Evolutionary conservation across 1,284 basidiomycete genomes (phyloP).

Genomic region (Melampsora americana): DNA sequence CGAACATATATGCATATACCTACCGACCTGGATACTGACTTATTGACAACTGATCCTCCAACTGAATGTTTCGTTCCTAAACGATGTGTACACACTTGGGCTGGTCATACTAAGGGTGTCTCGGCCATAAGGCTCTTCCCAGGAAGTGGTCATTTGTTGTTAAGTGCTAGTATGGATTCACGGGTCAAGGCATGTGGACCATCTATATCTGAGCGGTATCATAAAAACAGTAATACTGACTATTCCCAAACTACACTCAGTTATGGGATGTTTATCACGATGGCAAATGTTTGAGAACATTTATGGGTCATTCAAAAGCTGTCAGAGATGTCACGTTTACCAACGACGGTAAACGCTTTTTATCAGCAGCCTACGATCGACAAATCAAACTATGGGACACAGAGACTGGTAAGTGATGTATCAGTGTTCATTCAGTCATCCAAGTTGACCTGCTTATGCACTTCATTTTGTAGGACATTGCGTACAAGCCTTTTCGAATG

Average conservation of each 20-base stretch:
- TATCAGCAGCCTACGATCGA: constrained; percentile 91
- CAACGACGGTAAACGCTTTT: constrained; percentile 81
- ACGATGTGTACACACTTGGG: constrained; percentile 93
- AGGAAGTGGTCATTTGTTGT: constrained; percentile 81
- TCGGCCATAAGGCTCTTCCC: constrained; percentile 91
- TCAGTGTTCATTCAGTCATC: not conserved
- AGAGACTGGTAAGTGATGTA: constrained; percentile 65
- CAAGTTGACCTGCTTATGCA: not conserved
- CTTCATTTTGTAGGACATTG: constrained; percentile 64
- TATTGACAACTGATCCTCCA: constrained; percentile 68
- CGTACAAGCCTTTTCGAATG: constrained; percentile 89
- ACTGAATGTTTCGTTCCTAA: constrained; percentile 94
- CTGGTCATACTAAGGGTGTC: constrained; percentile 93
- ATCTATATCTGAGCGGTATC: not conserved
- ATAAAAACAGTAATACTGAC: no score
- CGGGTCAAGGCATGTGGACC: constrained; percentile 78
- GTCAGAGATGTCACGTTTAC: constrained; percentile 95
- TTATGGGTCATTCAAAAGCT: constrained; percentile 92
- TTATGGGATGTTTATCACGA: constrained; percentile 98
- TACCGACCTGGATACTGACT: constrained; percentile 61
- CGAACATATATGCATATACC: constrained; percentile 97
- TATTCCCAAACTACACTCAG: constrained; percentile 57
- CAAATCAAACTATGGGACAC: constrained; percentile 99
- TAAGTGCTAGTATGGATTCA: constrained; percentile 96
- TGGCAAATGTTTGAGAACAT: constrained; percentile 92